Evolutionary conservation across 1,284 basidiomycete species (phyloP).

Genomic region (Kwoniella shivajii): DNA sequence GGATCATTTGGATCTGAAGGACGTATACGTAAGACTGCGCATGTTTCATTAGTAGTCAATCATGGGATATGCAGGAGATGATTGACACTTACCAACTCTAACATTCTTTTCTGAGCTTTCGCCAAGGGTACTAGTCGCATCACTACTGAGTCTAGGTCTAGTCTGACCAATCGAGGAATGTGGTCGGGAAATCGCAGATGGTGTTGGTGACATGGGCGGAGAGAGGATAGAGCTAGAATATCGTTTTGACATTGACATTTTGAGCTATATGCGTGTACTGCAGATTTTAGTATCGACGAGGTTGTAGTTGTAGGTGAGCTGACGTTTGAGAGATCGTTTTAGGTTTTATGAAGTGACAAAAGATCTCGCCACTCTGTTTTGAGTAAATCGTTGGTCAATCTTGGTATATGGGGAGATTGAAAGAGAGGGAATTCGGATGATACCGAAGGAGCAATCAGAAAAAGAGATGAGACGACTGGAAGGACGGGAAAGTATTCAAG

Average conservation of each 20-base stretch:
- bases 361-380: too few relatives aligned
- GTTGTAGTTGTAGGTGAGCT: background rate
- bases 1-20: constrained; percentile 83
- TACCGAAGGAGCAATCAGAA: background rate
- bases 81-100: constrained; percentile 42
- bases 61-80: background rate
- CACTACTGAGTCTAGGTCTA: constrained; percentile 11
- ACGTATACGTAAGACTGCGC: constrained; percentile 83
- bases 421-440: background rate
- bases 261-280: too few relatives aligned
- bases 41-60: constrained; percentile 3
- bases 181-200: constrained; percentile 34
- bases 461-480: background rate
- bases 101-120: constrained; percentile 40
- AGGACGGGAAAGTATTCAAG: background rate
- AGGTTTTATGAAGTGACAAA: too few relatives aligned
- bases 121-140: constrained; percentile 10
- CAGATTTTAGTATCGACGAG: background rate
- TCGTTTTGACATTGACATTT: constrained; percentile 9
- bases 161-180: constrained; percentile 30
- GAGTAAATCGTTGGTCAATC: too few relatives aligned
- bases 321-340: too few relatives aligned
- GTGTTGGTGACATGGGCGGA: constrained; percentile 31
- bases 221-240: constrained; percentile 11
- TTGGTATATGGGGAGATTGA: too few relatives aligned